Base-by-base conservation (phyloP, 1,284 basidiomycete genomes). In the Pseudozyma pruni region DNA sequence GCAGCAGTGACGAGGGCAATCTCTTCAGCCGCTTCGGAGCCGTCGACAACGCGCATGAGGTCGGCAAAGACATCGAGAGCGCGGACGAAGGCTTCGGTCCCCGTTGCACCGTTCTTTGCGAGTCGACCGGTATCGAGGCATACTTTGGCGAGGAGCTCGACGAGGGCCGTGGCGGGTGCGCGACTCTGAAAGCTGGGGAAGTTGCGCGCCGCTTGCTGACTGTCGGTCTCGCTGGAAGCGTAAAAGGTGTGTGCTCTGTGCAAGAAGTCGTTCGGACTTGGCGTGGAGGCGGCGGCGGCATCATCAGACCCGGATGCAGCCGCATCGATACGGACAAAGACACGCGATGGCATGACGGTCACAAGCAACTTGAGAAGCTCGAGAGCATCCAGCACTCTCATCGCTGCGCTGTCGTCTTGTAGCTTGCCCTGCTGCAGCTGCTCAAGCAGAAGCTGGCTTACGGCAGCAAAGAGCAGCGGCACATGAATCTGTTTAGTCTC, bases 401-500 rank as follows among this genome's bases (percentile, higher is more conserved):
- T 9, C 3, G 20, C 8, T 2, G 37, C 31, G 0, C 20, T 25
- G 2, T 47, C 42, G 33, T 54, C 51, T 2, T 17, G 17, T 0
- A 34, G 7, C 13, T 33, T 17, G 10, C 19, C 3, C 0, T 8
- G 33, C 16, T 49, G 22, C 0, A 72, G 39, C 19, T 51, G 60
- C 22, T 45, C 25, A 10, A 66, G 49, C 14, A 72, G 23, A 14
- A 75, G 54, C 38, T 73, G 58, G 29, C 46, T 41, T 22, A 66
- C 29, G 11, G 64, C 55, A 14, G 63, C 54, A 39, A 75, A 72
- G 13, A 75, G 67, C 10, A 71, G 57, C 0, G 93, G 93, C 1
- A 94, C 85, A 81, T 96, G 92, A 31, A 94, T 85, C 14, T 85
- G 87, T 76, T 88, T 88, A 14, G 90, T 88, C 79, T 94, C 92